These are phyloP conservation scores for Gypsophila paniculata DNA, from an alignment of 179 eudicot genomes.

Conservation along the genomic window DNA sequence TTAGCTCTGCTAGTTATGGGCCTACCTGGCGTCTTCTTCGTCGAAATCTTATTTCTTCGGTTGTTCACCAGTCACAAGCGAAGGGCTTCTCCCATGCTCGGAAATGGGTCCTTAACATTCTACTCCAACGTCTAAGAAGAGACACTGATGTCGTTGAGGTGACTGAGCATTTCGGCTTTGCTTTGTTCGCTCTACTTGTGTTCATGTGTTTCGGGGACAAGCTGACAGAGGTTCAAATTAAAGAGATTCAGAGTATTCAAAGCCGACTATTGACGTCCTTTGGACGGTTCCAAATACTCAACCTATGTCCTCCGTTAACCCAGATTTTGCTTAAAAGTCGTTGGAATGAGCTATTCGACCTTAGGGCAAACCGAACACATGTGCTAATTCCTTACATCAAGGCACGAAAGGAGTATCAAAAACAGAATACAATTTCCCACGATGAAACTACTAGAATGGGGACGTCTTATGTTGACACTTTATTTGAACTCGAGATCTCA, in stretches of 20 bases:
- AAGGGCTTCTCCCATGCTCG: not conserved
- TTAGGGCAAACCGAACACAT: not conserved
- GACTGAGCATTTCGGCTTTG: not conserved
- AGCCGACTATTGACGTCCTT: not conserved
- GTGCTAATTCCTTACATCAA: not conserved
- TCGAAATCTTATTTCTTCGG: not conserved
- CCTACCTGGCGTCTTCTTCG: not conserved
- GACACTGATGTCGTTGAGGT: too few relatives aligned
- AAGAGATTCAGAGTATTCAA: not conserved
- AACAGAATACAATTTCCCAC: too few relatives aligned
- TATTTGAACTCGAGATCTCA: too few relatives aligned
- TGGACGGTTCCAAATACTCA: not conserved
- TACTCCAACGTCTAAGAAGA: not conserved
- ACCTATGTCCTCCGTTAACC: not conserved
- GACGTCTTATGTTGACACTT: constrained; percentile 19
- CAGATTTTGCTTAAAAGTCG: not conserved
- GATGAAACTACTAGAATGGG: not conserved
- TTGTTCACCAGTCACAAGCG: not conserved
- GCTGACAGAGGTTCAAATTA: not conserved
- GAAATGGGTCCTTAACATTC: not conserved
- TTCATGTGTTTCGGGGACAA: constrained; percentile 16
- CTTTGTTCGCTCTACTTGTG: not conserved
- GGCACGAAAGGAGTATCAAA: too few relatives aligned
- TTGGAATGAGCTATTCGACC: constrained; percentile 1
- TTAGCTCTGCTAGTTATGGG: not conserved